A percentile compares a stretch with the other conserved stretches of the same genome.
Evolutionary conservation across 768 basidiomycete species (phyloP).

Genomic region (Chalciporus chontae): DNA sequence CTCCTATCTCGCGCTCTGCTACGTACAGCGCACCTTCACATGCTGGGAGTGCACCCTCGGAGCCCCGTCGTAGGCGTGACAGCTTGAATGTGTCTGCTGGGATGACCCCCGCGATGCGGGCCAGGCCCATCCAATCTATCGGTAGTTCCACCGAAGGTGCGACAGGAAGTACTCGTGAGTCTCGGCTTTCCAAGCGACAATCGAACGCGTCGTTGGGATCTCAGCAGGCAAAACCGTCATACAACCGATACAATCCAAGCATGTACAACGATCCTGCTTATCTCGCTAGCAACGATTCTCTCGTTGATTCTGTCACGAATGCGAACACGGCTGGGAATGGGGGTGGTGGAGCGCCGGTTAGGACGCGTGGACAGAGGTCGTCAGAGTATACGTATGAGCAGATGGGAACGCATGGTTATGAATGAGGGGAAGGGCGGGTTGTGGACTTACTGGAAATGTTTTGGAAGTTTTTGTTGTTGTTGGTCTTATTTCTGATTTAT

Average conservation of each 20-base stretch:
- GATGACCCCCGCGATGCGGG: constrained; percentile 20
- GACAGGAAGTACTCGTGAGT: constrained; percentile 2
- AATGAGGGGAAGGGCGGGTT: too few relatives aligned
- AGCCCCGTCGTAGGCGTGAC: constrained; percentile 23
- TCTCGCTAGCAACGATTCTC: constrained; percentile 25
- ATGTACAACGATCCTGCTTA: constrained; percentile 27
- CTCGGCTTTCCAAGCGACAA: constrained; percentile 15
- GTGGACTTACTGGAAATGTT: too few relatives aligned
- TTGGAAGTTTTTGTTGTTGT: too few relatives aligned
- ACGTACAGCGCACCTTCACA: constrained; percentile 3
- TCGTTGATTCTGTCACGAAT: constrained; percentile 22
- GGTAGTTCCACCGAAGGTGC: constrained; percentile 9
- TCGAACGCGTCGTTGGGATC: constrained; percentile 26
- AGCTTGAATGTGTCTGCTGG: constrained; percentile 24
- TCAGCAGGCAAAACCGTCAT: constrained; percentile 13
- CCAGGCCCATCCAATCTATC: constrained; percentile 11
- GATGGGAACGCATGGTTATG: background rate
- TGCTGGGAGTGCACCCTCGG: constrained; percentile 10
- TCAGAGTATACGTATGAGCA: constrained; percentile 17
- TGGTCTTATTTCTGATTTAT: too few relatives aligned
- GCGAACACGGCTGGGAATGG: constrained; percentile 25
- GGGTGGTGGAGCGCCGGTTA: constrained; percentile 16
- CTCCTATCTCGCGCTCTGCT: constrained; percentile 27
- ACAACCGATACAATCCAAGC: constrained; percentile 19
- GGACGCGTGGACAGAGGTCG: constrained; percentile 18